Evolutionary conservation across 2,329 filamentous ascomycete genomes (phyloP), one percentile per base, ranked within the genome.

Genomic region (Botryotinia globosa): DNA sequence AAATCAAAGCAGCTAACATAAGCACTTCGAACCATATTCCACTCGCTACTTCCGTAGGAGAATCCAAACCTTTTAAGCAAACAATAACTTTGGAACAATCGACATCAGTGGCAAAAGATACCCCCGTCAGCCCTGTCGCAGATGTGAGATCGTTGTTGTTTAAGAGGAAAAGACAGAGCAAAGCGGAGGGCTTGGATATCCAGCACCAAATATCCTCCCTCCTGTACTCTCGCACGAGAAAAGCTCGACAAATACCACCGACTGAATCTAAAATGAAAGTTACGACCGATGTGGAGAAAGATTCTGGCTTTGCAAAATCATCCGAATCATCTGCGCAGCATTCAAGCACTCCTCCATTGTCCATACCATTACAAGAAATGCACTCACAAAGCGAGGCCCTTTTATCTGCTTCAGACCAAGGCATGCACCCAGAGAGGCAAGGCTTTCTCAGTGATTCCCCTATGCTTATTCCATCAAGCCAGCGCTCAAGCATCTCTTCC

Each of bases 141-240:
- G 29, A 61, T 51, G 25, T 6, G n/a, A 59, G 65, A 51, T 25
- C 20, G 2, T 42, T 42, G 18, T 39, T 67, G 39, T 8, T 25
- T 10, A 20, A 68, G 9, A 56, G 70, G 39, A 32, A 20, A 32
- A 67, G 1, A 3, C 12, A 29, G n/a, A 51, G 42, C 34, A 34
- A 68, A 48, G 42, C 54, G 12, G 32, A 72, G 20, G 39, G 70
- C 4, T 25, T 42, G 16, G 45, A 67, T 32, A 68, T 72, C 14
- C 51, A 68, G 22, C 32, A 34, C 29, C 63, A 72, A 68, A 42
- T 72, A 44, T 72, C 70, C 8, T 59, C 54, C 14, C 45, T 56
- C n/a, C 22, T 61, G 18, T 68, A 44, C 14, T 16, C 51, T 39
- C 39, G 44, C 42, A 68, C 10, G 12, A 39, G 32, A n/a, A 58